A percentile compares a stretch with the other conserved stretches of the same genome.
Evolutionary conservation across 805 yeast genomes (phyloP).

Genomic region (Zygoascus flipseniorum): DNA sequence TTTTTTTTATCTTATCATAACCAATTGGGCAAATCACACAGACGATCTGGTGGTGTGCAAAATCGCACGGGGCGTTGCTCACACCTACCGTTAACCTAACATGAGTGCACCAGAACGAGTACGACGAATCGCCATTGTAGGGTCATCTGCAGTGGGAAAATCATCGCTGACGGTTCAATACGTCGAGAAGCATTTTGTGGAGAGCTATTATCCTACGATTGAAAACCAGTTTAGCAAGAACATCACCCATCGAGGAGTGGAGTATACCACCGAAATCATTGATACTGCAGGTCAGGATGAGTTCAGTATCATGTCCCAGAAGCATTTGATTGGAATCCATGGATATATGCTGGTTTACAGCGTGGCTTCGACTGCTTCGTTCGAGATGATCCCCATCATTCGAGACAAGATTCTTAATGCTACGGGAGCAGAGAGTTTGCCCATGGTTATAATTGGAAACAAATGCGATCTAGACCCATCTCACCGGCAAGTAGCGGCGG

Average conservation of each 20-base stretch:
- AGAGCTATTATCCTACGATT: constrained; percentile 71
- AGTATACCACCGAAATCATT: constrained; percentile 61
- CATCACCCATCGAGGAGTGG: constrained; percentile 49
- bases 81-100: not conserved
- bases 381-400: constrained; percentile 55
- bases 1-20: no score
- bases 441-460: constrained; percentile 61
- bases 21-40: no score
- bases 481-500: constrained; percentile 47
- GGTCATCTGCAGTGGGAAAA: constrained; percentile 69
- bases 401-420: constrained; percentile 67
- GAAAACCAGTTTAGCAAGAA: constrained; percentile 63
- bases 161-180: constrained; percentile 65
- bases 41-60: no score
- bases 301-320: constrained; percentile 59
- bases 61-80: not conserved
- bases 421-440: constrained; percentile 49
- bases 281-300: constrained; percentile 87
- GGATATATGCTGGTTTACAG: constrained; percentile 68
- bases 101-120: constrained; percentile 31
- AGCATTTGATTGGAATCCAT: constrained; percentile 59
- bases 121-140: constrained; percentile 66
- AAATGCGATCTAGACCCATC: constrained; percentile 47
- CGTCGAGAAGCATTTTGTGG: constrained; percentile 68
- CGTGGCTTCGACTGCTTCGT: constrained; percentile 56